Evolutionary conservation across 495 filamentous ascomycete species (phyloP).

Genomic region (Chaetomium cochliodes): DNA sequence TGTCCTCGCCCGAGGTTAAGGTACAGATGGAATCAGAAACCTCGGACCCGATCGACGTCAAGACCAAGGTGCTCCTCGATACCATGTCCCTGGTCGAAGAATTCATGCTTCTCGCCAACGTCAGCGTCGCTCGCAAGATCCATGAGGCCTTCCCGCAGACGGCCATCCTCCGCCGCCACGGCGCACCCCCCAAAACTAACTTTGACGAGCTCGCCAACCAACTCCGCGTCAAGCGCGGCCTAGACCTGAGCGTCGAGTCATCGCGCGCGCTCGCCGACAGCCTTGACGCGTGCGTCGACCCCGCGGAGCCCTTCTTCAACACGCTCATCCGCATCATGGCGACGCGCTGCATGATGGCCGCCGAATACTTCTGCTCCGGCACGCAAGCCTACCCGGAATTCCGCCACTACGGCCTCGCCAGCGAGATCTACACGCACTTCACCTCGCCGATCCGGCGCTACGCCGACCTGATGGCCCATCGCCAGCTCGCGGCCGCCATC

Average conservation of each 20-base stretch:
- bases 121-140: constrained; percentile 82
- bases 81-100: constrained; percentile 98
- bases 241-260: constrained; percentile 76
- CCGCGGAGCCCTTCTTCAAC: constrained; percentile 94
- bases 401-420: constrained; percentile 92
- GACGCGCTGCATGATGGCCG: constrained; percentile 98
- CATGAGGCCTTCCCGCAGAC: constrained; percentile 91
- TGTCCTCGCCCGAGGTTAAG: constrained; percentile 92
- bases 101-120: constrained; percentile 99
- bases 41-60: constrained; percentile 92
- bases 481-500: constrained; percentile 93
- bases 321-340: constrained; percentile 95
- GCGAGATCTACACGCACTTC: constrained; percentile 98
- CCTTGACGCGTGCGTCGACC: constrained; percentile 78
- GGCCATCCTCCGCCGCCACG: constrained; percentile 88
- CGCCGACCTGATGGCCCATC: constrained; percentile 88
- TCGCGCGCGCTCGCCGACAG: constrained; percentile 89
- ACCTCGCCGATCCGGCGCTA: constrained; percentile 96
- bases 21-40: constrained; percentile 92
- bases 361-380: constrained; percentile 95
- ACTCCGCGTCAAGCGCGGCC: constrained; percentile 75
- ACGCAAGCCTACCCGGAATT: constrained; percentile 91
- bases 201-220: constrained; percentile 92
- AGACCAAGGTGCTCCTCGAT: constrained; percentile 88
- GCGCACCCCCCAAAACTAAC: constrained; percentile 86